A percentile compares a stretch with the other conserved stretches of the same genome.
These are phyloP conservation scores for Pyrus bretschneideri DNA, from an alignment of 306 rosid genomes.

Conservation along the genomic window DNA sequence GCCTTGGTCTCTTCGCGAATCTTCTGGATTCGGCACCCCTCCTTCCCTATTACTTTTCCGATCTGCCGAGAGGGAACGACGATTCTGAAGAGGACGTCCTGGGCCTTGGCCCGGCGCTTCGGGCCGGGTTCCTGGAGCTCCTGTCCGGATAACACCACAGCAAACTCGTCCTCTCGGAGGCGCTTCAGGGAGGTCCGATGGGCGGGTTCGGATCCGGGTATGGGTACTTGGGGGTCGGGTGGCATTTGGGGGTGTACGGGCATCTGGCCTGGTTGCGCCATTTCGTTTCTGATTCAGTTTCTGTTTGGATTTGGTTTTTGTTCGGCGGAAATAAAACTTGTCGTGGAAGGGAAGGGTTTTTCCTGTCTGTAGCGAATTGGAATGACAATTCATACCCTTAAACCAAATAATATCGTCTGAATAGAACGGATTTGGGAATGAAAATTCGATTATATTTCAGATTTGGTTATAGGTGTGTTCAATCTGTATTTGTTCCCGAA, in stretches of 20 bases:
- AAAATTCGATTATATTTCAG: too few relatives aligned
- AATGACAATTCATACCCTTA: too few relatives aligned
- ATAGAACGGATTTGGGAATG: too few relatives aligned
- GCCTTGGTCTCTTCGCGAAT: constrained; percentile 80
- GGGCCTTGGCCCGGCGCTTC: constrained; percentile 51
- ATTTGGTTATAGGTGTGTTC: too few relatives aligned
- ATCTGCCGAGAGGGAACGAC: constrained; percentile 85
- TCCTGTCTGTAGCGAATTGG: too few relatives aligned
- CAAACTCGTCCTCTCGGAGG: constrained; percentile 62
- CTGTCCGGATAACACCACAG: not conserved
- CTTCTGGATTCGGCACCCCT: constrained; percentile 78
- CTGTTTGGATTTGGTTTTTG: not conserved
- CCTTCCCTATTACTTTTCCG: constrained; percentile 94
- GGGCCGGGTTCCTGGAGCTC: constrained; percentile 37
- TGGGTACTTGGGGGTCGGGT: constrained; percentile 7
- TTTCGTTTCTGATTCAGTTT: not conserved
- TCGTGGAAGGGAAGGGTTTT: not conserved
- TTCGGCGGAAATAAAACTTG: not conserved
- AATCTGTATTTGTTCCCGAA: too few relatives aligned
- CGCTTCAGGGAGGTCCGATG: constrained; percentile 43
- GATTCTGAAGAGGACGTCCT: constrained; percentile 77
- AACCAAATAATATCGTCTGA: too few relatives aligned
- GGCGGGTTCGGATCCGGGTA: constrained; percentile 30
- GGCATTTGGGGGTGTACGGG: constrained; percentile 43
- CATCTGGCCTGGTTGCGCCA: constrained; percentile 62